phyloP scores from a whole-genome alignment of 768 basidiomycete genomes.

The Pulveroboletus sp. region DNA sequence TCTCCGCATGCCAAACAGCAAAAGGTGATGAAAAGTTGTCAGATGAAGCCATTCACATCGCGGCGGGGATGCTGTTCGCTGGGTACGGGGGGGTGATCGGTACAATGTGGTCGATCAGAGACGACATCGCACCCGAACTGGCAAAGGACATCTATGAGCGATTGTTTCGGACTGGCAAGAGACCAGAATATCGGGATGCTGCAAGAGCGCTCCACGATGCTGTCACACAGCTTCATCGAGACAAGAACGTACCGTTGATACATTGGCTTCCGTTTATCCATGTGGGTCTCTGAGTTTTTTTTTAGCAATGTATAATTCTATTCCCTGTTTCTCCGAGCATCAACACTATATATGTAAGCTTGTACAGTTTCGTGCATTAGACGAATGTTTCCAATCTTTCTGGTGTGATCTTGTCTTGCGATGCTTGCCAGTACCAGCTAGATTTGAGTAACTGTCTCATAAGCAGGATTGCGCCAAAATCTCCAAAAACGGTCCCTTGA shows the following conservation, averaged over 20 bases:
- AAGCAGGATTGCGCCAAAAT: too few species aligned
- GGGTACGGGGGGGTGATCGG: conserved; percentile 27
- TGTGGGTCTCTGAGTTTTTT: background rate
- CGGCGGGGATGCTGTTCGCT: too few species aligned
- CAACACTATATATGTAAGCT: too few species aligned
- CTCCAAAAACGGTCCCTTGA: too few species aligned
- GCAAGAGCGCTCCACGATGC: background rate
- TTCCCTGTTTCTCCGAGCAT: too few species aligned
- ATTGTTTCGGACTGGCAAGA: background rate
- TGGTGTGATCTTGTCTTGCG: too few species aligned
- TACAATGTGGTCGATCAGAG: conserved; percentile 44
- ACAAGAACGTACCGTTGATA: background rate
- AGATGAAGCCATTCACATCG: too few species aligned
- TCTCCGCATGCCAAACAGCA: background rate
- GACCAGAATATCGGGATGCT: background rate
- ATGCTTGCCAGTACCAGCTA: too few species aligned
- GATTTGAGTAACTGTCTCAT: too few species aligned
- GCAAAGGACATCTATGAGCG: conserved; percentile 30
- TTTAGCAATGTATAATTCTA: too few species aligned
- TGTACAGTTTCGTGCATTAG: too few species aligned
- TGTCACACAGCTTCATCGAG: background rate
- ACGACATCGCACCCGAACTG: conserved; percentile 34
- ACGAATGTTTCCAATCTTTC: too few species aligned
- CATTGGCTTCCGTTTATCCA: background rate
- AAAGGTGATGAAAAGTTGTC: background rate